These are phyloP conservation scores for Alliaria petiolata DNA, from an alignment of 345 rosid genomes.

Conservation along the genomic window DNA sequence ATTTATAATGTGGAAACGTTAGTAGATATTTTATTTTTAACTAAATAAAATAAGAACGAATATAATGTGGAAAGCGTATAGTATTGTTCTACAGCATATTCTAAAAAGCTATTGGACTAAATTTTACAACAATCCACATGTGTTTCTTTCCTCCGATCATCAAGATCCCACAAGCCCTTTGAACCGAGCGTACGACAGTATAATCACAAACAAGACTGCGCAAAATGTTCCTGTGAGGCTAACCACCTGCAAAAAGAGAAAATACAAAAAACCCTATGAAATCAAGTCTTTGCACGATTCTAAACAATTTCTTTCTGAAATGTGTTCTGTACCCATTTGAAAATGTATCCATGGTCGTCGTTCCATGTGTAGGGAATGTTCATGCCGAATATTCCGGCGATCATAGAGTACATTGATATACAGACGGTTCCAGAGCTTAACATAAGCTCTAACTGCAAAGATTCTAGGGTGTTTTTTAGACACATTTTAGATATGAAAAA, in stretches of 20 bases:
- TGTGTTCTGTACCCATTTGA: constrained; percentile 62
- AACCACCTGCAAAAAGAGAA: constrained; percentile 49
- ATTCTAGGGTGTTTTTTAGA: not conserved
- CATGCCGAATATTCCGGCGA: constrained; percentile 85
- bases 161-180: constrained; percentile 80
- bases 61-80: too few relatives aligned
- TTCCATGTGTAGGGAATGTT: constrained; percentile 88
- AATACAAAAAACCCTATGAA: not conserved
- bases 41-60: too few relatives aligned
- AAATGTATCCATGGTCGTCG: constrained; percentile 52
- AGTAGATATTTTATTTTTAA: too few relatives aligned
- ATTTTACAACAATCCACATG: not conserved
- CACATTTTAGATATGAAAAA: not conserved
- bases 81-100: too few relatives aligned
- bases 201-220: constrained; percentile 43
- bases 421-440: constrained; percentile 69
- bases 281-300: not conserved
- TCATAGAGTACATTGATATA: constrained; percentile 57
- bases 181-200: constrained; percentile 69
- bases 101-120: too few relatives aligned
- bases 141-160: not conserved
- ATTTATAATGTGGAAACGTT: too few relatives aligned
- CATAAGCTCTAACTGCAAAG: constrained; percentile 69
- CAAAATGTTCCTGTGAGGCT: constrained; percentile 39
- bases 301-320: not conserved